Base-by-base conservation (phyloP, 139 green algal genomes). In the Coccomyxa sp. region DNA sequence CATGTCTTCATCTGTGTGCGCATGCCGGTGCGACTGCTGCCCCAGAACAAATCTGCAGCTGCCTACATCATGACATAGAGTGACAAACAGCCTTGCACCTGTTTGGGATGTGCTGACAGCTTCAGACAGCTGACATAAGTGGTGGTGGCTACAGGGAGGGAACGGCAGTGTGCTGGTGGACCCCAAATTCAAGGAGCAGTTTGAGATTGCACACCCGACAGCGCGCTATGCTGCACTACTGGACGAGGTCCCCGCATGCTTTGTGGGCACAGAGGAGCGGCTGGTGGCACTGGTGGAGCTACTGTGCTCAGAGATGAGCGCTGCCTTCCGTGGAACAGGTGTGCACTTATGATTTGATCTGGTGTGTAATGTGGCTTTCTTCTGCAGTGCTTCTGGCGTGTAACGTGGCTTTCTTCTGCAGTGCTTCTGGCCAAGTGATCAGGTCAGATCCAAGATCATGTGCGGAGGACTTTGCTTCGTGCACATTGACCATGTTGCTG, bases 121-220 rank as follows among this genome's bases (percentile, higher is more conserved):
- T 51, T 51, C 7, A 51, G 7, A 51, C 38, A 51, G 38, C 38
- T 51, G 38, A 51, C 38, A 51, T 51, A 51, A 51, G 3, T 51
- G 38, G 38, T 51, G 38, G 38, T 51, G 38, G 38, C 38, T 51
- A 7, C 38, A 51, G 38, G 38, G 38, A 51, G 38, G 38, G 38
- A 51, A 51, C 7, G 38, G 7, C 38, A 51, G 38, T 7, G 38
- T 51, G 59, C 86, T 94, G 30, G 71, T 94, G 58, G 91, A 94
- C 77, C 88, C 90, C 25, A 75, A 67, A 31, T 93, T 93, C 67
- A 67, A 63, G 31, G 91, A 94, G 75, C 89, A 94, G 87, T 94
- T 93, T 85, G 87, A 90, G 82, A 92, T 94, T 57, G 85, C 88
- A 23, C 86, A 91, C 77, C 28, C 76, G 27, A 93, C 87, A 60